phyloP scores from a whole-genome alignment of 2,329 filamentous ascomycete species.

The Cladophialophora psammophila region DNA sequence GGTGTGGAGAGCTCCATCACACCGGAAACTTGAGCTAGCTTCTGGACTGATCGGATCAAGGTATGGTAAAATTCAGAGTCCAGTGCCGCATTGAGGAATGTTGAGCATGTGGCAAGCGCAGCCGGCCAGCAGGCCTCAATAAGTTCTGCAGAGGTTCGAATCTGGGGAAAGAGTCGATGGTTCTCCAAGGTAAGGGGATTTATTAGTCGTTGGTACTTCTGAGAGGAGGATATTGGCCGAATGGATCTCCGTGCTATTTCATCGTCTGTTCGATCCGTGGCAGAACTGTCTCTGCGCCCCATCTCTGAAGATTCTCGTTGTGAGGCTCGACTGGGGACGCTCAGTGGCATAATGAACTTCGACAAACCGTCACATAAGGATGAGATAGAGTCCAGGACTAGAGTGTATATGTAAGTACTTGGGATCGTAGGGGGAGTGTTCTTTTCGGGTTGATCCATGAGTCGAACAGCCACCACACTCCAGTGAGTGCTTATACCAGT shows the following conservation, averaged over 20 bases:
- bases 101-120: conserved; percentile 91
- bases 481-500: conserved; percentile 86
- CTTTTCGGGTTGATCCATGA: conserved; percentile 95
- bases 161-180: conserved; percentile 73
- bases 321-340: conserved; percentile 71
- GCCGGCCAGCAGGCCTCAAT: conserved; percentile 96
- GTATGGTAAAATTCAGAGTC: conserved; percentile 95
- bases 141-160: conserved; percentile 79
- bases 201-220: conserved; percentile 76
- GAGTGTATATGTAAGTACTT: conserved; percentile 91
- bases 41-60: conserved; percentile 90
- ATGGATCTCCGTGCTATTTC: conserved; percentile 22
- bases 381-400: conserved; percentile 87
- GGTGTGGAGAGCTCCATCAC: conserved; percentile 83
- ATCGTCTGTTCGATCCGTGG: conserved; percentile 41
- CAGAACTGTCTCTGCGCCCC: conserved; percentile 26
- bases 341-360: conserved; percentile 90
- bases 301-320: conserved; percentile 31
- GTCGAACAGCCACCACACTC: conserved; percentile 86
- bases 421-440: conserved; percentile 81
- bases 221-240: conserved; percentile 27
- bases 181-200: conserved; percentile 81
- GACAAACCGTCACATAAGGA: conserved; percentile 90
- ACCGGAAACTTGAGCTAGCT: conserved; percentile 93
- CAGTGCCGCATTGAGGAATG: conserved; percentile 88